These are phyloP conservation scores for Dactylonectria estremocensis DNA, from an alignment of 2,329 filamentous ascomycete genomes.

Conservation along the genomic window DNA sequence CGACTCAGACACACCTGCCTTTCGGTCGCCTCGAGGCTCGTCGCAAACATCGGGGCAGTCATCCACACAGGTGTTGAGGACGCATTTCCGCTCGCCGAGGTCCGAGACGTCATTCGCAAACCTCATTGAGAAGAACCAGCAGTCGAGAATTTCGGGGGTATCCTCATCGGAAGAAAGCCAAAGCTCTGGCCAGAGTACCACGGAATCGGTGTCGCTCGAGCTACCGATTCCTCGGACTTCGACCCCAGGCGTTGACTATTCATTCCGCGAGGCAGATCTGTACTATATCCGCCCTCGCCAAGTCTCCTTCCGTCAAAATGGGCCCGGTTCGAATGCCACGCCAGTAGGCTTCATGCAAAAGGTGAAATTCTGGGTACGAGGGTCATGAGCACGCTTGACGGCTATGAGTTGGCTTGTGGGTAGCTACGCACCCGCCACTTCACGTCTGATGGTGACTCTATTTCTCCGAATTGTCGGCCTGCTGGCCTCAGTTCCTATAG, in stretches of 20 bases:
- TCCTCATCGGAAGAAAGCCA: slow-evolving; percentile 6
- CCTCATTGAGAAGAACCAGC: slow-evolving; percentile 14
- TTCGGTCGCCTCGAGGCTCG: slow-evolving; percentile 4
- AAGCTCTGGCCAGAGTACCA: slow-evolving; percentile 16
- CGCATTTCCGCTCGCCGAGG: slow-evolving; percentile 43
- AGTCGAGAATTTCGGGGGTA: slow-evolving; percentile 16
- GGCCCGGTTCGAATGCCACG: background rate
- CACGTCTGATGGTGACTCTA: no score
- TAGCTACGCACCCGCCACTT: no score
- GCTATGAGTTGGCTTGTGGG: no score
- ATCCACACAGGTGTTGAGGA: slow-evolving; percentile 33
- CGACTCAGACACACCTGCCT: background rate
- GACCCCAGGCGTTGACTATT: slow-evolving; percentile 52
- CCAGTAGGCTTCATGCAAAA: background rate
- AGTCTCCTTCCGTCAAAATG: slow-evolving; percentile 36
- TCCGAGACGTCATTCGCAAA: slow-evolving; percentile 26
- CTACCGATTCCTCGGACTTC: slow-evolving; percentile 32
- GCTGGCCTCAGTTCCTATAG: no score
- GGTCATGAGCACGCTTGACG: background rate
- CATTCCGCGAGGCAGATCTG: slow-evolving; percentile 55
- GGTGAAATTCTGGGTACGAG: slow-evolving; percentile 13
- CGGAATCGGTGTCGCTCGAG: background rate
- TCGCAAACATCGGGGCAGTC: slow-evolving; percentile 24
- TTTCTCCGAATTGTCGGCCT: no score
- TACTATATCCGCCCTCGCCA: slow-evolving; percentile 48